Conservation (phyloP, 192 early-diverging fungal genomes). For the Podila epicladia region DNA sequence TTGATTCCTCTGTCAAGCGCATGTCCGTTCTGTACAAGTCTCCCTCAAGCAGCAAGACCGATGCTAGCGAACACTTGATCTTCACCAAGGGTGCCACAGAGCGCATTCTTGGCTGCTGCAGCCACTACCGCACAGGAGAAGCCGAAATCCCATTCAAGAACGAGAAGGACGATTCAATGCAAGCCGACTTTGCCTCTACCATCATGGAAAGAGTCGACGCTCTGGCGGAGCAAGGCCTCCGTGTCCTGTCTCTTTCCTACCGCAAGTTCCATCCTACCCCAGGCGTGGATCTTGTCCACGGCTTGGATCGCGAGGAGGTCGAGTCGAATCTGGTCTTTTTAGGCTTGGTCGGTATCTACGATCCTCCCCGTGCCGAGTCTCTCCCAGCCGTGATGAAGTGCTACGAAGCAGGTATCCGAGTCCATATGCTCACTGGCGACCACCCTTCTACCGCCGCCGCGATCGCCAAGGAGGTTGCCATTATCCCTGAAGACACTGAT, state of each 20-base stretch:
- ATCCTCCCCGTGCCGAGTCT: slow-evolving; percentile 85
- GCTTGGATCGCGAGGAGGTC: slow-evolving; percentile 72
- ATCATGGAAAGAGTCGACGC: slow-evolving; percentile 71
- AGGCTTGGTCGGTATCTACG: slow-evolving; percentile 93
- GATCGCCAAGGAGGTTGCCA: slow-evolving; percentile 92
- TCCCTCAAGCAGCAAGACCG: slow-evolving; percentile 5
- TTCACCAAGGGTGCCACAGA: slow-evolving; percentile 95
- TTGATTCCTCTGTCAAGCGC: slow-evolving; percentile 84
- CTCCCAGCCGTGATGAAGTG: slow-evolving; percentile 75
- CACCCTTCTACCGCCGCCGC: slow-evolving; percentile 92
- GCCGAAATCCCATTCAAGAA: slow-evolving; percentile 13
- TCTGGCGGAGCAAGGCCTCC: slow-evolving; percentile 47
- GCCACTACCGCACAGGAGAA: slow-evolving; percentile 55
- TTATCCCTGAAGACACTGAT: slow-evolving; percentile 57
- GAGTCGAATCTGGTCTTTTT: slow-evolving; percentile 82
- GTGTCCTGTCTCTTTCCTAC: slow-evolving; percentile 87
- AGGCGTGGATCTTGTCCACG: slow-evolving; percentile 48
- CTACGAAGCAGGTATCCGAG: slow-evolving; percentile 91
- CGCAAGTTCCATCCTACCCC: slow-evolving; percentile 51
- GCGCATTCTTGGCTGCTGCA: slow-evolving; percentile 82
- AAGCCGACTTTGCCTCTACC: slow-evolving; percentile 72
- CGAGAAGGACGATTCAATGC: slow-evolving; percentile 59
- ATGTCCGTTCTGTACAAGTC: slow-evolving; percentile 85
- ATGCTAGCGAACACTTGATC: slow-evolving; percentile 59
- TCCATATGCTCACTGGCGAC: slow-evolving; percentile 96